Evolutionary conservation across 208 protist genomes (phyloP), one percentile per base, ranked within the genome.

Genomic region (Leishmania tropica): DNA sequence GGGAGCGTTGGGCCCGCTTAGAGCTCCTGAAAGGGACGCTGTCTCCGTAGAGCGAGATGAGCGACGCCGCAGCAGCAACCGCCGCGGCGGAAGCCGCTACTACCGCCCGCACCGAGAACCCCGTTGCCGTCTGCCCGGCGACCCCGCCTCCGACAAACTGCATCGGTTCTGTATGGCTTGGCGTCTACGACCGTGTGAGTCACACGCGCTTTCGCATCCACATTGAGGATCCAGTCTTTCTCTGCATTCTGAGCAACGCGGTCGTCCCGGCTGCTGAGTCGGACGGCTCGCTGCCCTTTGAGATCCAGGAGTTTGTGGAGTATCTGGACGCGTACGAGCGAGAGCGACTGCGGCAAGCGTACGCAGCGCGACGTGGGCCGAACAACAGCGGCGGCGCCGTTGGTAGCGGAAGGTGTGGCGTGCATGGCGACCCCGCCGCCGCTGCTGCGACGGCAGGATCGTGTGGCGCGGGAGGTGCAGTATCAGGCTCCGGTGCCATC

Each of bases 251-350:
- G 1, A 75, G 75, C 79, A 76, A 71, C 58, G 54, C 78, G 28
- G 75, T 86, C 67, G 54, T 86, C 24, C 78, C 78, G 6, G 83
- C 65, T 0, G 73, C 75, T 3, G 83, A 86, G 64, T 51, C 73
- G n/a, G 83, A 86, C 74, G 83, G 78, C 56, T 60, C 74, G 10
- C 75, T 86, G 15, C 78, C 83, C 0, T 86, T 80, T 45, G 83
- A 86, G 75, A 82, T 86, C 64, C 51, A 53, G 11, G 83, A 86
- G 58, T 86, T 86, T 54, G 78, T 86, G 0, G 78, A 82, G 45
- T 86, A 77, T 58, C 31, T 86, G 7, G 78, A 86, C 42, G 42
- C 54, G 11, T 86, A 86, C 78, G 83, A 86, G 75, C 58, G 72
- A 0, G 65, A 82, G 75, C 71, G 83, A 71, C 78, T 80, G 17